These are phyloP conservation scores for Russula sp. DNA, from an alignment of 768 basidiomycete species.

Conservation along the genomic window DNA sequence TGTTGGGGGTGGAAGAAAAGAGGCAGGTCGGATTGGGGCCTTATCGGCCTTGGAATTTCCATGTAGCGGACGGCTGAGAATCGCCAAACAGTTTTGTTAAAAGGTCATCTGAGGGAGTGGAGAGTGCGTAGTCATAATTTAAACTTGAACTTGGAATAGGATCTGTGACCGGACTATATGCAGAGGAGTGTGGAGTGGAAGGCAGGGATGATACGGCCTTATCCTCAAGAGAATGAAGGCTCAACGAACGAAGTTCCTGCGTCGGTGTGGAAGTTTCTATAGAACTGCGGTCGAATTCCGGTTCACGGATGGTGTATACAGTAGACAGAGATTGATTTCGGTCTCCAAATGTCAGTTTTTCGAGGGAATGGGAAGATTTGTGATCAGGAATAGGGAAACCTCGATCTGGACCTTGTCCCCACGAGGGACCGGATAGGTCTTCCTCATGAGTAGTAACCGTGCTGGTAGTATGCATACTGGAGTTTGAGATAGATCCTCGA, in stretches of 20 bases:
- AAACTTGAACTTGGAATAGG: constrained; percentile 35
- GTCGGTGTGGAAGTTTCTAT: constrained; percentile 36
- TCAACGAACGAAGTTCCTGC: constrained; percentile 25
- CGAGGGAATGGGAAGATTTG: constrained; percentile 33
- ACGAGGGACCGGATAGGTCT: neutral
- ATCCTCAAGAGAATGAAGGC: constrained; percentile 34
- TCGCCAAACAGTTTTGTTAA: too few species aligned
- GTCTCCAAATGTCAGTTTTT: constrained; percentile 29
- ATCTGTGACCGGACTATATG: constrained; percentile 45
- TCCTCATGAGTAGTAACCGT: neutral
- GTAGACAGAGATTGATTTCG: constrained; percentile 35
- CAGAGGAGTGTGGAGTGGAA: constrained; percentile 71
- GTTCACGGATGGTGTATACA: constrained; percentile 40
- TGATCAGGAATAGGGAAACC: constrained; percentile 32
- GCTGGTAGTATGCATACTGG: neutral
- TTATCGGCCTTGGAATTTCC: neutral
- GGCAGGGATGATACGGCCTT: constrained; percentile 35
- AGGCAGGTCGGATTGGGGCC: neutral
- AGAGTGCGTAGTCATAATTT: too few species aligned
- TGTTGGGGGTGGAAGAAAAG: neutral
- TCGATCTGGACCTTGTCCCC: neutral
- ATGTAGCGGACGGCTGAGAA: neutral
- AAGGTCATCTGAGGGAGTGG: too few species aligned
- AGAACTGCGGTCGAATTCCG: constrained; percentile 30
- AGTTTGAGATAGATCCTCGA: neutral